Evolutionary conservation across 2,329 filamentous ascomycete species (phyloP).

Genomic region (Zymoseptoria crescenta): DNA sequence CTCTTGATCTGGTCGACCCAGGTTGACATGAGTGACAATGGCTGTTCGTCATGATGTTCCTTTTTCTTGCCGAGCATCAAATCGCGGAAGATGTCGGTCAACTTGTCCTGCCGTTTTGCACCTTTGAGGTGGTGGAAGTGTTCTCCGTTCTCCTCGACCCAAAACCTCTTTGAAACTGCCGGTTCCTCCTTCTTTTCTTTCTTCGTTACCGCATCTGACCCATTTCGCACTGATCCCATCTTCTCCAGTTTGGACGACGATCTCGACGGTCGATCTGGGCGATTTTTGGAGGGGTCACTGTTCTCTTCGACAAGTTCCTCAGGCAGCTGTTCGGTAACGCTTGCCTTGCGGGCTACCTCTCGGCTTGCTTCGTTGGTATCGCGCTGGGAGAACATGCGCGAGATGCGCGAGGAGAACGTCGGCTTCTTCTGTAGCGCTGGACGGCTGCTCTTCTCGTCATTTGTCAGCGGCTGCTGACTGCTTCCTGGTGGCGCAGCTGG

Average conservation of each 20-base stretch:
- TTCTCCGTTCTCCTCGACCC: constrained; percentile 54
- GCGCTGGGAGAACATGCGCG: constrained; percentile 36
- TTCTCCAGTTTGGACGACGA: constrained; percentile 25
- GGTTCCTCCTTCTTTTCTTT: constrained; percentile 23
- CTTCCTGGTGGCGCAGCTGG: constrained; percentile 4
- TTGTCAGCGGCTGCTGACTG: constrained; percentile 7
- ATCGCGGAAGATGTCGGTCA: constrained; percentile 83
- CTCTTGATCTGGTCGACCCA: constrained; percentile 92
- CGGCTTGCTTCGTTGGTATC: constrained; percentile 21
- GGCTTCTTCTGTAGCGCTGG: constrained; percentile 29
- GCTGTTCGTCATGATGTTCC: constrained; percentile 63
- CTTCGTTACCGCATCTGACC: constrained; percentile 18
- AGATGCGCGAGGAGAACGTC: constrained; percentile 33
- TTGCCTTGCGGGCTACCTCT: constrained; percentile 10
- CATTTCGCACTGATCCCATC: constrained; percentile 19
- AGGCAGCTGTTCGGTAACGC: constrained; percentile 21
- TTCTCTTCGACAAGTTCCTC: constrained; percentile 23
- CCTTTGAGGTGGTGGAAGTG: constrained; percentile 87
- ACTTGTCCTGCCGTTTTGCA: constrained; percentile 85
- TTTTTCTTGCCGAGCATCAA: constrained; percentile 75
- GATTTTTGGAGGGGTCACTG: constrained; percentile 10
- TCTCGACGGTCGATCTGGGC: constrained; percentile 23
- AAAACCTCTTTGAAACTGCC: constrained; percentile 42
- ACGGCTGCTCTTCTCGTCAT: constrained; percentile 19
- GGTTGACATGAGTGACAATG: constrained; percentile 84